Percentiles rank a stretch among this genome's conserved stretches.
phyloP scores from a whole-genome alignment of 2,329 filamentous ascomycete genomes.

The Geosmithia putterillii region DNA sequence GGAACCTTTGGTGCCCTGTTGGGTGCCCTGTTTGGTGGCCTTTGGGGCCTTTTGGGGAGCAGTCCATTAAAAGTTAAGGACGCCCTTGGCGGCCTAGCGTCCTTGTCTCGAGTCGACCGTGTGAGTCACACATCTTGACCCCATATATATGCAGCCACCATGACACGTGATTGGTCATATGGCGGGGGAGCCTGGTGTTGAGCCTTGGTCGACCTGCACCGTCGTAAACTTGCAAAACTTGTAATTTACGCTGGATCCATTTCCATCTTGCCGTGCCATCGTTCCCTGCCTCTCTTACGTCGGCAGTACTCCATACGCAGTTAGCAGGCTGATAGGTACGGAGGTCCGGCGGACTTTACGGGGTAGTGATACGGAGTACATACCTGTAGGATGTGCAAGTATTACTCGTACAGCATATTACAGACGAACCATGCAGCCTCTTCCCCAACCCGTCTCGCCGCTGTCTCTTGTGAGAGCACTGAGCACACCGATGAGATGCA shows the following conservation, averaged over 20 bases:
- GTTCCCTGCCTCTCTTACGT: too few relatives aligned
- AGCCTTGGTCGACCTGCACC: neutral
- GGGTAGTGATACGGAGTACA: too few relatives aligned
- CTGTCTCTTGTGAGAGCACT: too few relatives aligned
- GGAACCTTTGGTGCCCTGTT: too few relatives aligned
- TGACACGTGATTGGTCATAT: neutral
- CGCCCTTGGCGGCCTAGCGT: neutral
- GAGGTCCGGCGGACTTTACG: too few relatives aligned
- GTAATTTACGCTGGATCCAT: neutral
- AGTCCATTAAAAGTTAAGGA: neutral
- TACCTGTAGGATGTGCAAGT: too few relatives aligned
- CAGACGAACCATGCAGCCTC: too few relatives aligned
- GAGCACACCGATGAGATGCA: too few relatives aligned
- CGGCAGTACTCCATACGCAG: too few relatives aligned
- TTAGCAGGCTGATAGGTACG: too few relatives aligned
- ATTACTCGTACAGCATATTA: too few relatives aligned
- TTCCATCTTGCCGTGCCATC: neutral
- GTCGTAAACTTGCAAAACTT: neutral
- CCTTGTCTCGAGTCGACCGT: neutral
- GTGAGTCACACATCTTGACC: conserved; percentile 2
- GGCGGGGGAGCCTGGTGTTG: neutral
- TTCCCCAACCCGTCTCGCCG: too few relatives aligned
- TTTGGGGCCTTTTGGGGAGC: neutral
- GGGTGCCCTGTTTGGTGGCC: neutral
- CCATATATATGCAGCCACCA: neutral